Evolutionary conservation across 1,139 yeast genomes (phyloP), one percentile per base, ranked within the genome.

Genomic region (Diutina sp.): DNA sequence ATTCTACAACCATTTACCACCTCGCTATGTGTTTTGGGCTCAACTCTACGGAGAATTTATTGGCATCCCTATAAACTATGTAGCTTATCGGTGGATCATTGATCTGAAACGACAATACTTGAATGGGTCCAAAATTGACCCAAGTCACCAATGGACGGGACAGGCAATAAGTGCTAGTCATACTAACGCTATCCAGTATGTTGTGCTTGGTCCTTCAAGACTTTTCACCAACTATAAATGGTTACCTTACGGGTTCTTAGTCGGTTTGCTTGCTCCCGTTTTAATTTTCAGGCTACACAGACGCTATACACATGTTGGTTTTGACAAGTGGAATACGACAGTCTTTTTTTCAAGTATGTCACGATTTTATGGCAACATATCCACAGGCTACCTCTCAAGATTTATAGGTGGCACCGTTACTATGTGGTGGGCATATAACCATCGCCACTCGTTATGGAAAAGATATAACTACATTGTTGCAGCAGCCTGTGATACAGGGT

Each of bases 61-160:
- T n/a, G 82, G 82, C 1, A 73, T 78, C 30, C 82, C 82, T 2
- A 68, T 77, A 60, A 78, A 78, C 61, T 78, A 76, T 60, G 55
- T 71, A n/a, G 76, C 80, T 1, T 65, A 77, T 52, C 66, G 72
- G 56, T 78, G 82, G 81, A 78, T 77, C 14, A 60, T 78, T 47
- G 60, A 61, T 3, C 65, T 73, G 30, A 78, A 78, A 59, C 59
- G 69, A 55, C 74, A 69, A 3, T 78, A 63, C 57, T 64, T 78
- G 51, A 64, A 64, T n/a, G 82, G 82, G 0, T 60, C 64, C 1
- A 63, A 65, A 50, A 63, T 59, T 1, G 82, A 78, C 60, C 79
- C 80, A 0, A 64, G 77, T 32, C 77, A 76, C 60, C 82, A 78
- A 62, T 79, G 82, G 82, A 77, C 82, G 0, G 82, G 80, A 4